A percentile compares a stretch with the other conserved stretches of the same genome.
Evolutionary conservation across 768 basidiomycete genomes (phyloP).

Genomic region (Dioszegia aurantiaca): DNA sequence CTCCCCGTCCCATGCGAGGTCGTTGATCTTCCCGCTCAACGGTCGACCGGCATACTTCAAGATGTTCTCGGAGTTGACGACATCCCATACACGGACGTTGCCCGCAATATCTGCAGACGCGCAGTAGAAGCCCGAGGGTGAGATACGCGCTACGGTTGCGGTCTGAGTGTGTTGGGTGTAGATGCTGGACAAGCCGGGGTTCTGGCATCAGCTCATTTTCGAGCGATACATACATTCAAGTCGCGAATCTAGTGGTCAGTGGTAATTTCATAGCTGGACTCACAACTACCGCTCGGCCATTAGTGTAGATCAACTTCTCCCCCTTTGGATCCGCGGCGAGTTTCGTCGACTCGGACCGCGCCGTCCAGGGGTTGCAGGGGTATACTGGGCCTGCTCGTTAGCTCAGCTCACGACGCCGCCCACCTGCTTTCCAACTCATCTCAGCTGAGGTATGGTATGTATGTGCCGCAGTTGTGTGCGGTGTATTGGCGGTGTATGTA

Average conservation of each 20-base stretch:
- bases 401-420: background rate
- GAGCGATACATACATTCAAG: constrained; percentile 61
- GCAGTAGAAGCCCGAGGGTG: constrained; percentile 91
- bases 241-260: constrained; percentile 66
- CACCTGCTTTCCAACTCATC: constrained; percentile 38
- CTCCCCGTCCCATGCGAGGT: constrained; percentile 94
- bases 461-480: too few species aligned
- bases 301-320: constrained; percentile 77
- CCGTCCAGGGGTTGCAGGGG: constrained; percentile 68
- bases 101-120: constrained; percentile 83
- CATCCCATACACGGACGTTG: constrained; percentile 90
- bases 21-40: constrained; percentile 63
- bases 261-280: constrained; percentile 48
- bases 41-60: constrained; percentile 59
- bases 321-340: constrained; percentile 65
- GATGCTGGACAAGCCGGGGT: constrained; percentile 62
- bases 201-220: constrained; percentile 55
- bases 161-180: constrained; percentile 77
- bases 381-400: constrained; percentile 51
- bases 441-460: constrained; percentile 1
- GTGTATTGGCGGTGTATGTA: too few species aligned
- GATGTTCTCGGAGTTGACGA: constrained; percentile 74
- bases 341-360: constrained; percentile 68
- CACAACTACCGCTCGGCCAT: constrained; percentile 80
- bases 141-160: constrained; percentile 83